These are phyloP conservation scores for Geranium rotundifolium DNA, from an alignment of 345 rosid species.

Conservation along the genomic window DNA sequence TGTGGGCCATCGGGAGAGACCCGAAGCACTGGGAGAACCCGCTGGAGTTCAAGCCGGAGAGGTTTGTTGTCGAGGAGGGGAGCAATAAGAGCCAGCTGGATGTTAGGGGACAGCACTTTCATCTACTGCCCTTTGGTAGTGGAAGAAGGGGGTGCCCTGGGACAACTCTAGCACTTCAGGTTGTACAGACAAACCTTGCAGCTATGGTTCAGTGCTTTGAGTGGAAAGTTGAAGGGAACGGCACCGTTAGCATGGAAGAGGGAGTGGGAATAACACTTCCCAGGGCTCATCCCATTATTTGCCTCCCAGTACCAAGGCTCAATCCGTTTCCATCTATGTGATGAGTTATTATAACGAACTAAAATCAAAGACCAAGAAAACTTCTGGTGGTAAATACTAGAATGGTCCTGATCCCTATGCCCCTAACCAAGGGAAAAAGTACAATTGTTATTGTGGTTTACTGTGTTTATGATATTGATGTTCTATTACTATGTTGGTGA, in stretches of 20 bases:
- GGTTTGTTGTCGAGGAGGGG: not conserved
- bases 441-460: no score
- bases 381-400: no score
- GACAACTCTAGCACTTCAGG: constrained; percentile 13
- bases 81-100: not conserved
- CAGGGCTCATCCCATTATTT: constrained; percentile 34
- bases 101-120: constrained; percentile 12
- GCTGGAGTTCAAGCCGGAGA: constrained; percentile 32
- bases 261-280: constrained; percentile 7
- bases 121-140: constrained; percentile 38
- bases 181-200: constrained; percentile 16
- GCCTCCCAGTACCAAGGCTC: constrained; percentile 37
- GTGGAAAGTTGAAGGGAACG: constrained; percentile 16
- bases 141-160: constrained; percentile 51
- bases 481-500: no score
- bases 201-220: constrained; percentile 21
- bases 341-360: not conserved
- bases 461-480: no score
- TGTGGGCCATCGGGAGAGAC: constrained; percentile 49
- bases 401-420: no score
- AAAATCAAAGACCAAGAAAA: no score
- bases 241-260: constrained; percentile 43
- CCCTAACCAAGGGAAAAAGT: no score
- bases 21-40: constrained; percentile 44
- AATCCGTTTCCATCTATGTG: constrained; percentile 20